Percentiles rank a stretch among this genome's conserved stretches.
Conservation (phyloP, 257 asterid genomes). For the Cruciata laevipes region DNA sequence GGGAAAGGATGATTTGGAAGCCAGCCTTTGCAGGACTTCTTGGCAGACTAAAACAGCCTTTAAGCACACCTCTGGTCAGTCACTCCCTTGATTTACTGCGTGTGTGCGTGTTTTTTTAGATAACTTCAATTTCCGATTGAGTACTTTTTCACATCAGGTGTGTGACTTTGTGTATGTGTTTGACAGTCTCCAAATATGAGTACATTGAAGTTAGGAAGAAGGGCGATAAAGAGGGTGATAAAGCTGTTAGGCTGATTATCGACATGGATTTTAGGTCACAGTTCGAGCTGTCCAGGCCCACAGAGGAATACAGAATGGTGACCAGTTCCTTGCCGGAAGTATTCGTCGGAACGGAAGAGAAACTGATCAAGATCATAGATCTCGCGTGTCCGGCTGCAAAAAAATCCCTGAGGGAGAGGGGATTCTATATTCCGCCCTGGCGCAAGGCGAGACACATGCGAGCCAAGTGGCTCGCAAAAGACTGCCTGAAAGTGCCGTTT, state of each 20-base stretch:
- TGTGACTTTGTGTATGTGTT: neutral
- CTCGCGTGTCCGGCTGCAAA: conserved; percentile 49
- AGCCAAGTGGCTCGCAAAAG: conserved; percentile 51
- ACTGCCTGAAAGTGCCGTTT: conserved; percentile 31
- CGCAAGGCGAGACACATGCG: conserved; percentile 46
- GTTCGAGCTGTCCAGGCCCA: conserved; percentile 48
- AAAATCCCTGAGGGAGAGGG: conserved; percentile 47
- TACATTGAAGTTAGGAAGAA: conserved; percentile 51
- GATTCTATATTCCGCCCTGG: conserved; percentile 62
- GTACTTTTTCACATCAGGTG: neutral
- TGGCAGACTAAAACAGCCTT: conserved; percentile 36
- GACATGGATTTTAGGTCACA: conserved; percentile 52
- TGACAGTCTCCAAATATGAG: conserved; percentile 29
- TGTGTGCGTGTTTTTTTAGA: neutral
- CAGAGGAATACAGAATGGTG: conserved; percentile 37
- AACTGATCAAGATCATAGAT: conserved; percentile 37
- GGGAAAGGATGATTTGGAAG: conserved; percentile 42
- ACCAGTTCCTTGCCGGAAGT: conserved; percentile 40
- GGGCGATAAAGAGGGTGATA: conserved; percentile 9
- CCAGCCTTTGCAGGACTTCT: conserved; percentile 48
- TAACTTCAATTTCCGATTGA: neutral
- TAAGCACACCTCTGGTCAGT: conserved; percentile 37
- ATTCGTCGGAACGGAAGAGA: conserved; percentile 50
- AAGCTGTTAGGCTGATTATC: conserved; percentile 30
- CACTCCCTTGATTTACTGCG: neutral